Evolutionary conservation across 2,329 filamentous ascomycete genomes (phyloP), one percentile per base, ranked within the genome.

Genomic region (Trichoderma hamatum): DNA sequence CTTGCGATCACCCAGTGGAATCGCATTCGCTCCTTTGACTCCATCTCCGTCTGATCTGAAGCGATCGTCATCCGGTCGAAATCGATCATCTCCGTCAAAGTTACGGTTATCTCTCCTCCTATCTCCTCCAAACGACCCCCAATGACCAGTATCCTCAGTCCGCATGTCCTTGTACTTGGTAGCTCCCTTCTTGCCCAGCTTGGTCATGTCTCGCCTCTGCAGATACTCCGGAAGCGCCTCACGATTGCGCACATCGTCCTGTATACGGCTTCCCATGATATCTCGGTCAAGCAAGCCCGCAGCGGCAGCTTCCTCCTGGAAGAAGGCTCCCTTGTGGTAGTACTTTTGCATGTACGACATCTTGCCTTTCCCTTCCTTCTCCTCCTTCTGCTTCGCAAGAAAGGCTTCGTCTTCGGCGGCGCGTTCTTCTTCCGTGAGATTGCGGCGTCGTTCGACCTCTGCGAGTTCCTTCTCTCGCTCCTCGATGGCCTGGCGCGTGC

Each of bases 251-350:
- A 95, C 88, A 71, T 97, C 93, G 78, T 98, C 95, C 61, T 87
- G 89, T 74, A 96, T 96, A 62, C 88, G 84, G 2, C 90, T 88
- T 16, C 94, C 94, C 88, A 97, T 97, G 72, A 97, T 85, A 76
- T 97, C 92, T 58, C 96, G 86, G 76, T 90, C 87, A 72, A 92
- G 89, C 56, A 97, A 83, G 0, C 93, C 92, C 71, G 92, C 89
- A 19, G 88, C 89, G 73, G 90, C 88, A 63, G 90, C 86, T 74
- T 96, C 92, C 64, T 94, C 93, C 73, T 91, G 92, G 83, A 93
- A 98, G 83, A 98, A 99, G 19, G 96, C 96, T 60, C 96, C 96
- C 82, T 94, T 95, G 84, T 99, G 96, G 80, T 93, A 94, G 82
- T 98, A 99, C 78, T 94, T 94, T 77, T 97, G 94, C 92, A 98